Conservation (phyloP, 1,139 yeast species). For the Pichia sp. region DNA sequence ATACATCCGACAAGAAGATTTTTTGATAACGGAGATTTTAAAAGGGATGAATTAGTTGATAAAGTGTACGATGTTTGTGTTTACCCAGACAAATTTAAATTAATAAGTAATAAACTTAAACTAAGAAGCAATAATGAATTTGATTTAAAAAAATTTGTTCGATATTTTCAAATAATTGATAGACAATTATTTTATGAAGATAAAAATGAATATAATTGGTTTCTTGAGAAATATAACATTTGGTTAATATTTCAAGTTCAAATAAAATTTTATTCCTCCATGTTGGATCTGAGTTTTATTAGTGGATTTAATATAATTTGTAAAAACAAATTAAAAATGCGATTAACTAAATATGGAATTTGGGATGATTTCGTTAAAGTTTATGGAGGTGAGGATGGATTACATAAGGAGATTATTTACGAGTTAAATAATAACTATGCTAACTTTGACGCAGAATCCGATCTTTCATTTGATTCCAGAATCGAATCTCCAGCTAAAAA, state of each 20-base stretch:
- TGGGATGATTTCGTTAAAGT: constrained; percentile 4
- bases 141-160: constrained; percentile 3
- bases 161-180: constrained; percentile 2
- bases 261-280: constrained; percentile 3
- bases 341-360: not conserved
- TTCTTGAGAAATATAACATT: constrained; percentile 5
- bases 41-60: not conserved
- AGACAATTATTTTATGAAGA: constrained; percentile 1
- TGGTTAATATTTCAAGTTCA: constrained; percentile 13
- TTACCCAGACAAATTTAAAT: constrained; percentile 11
- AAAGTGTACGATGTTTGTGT: constrained; percentile 13
- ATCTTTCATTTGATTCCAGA: not conserved
- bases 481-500: too few relatives aligned
- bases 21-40: constrained; percentile 5
- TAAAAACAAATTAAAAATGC: not conserved
- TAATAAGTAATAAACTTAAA: not conserved
- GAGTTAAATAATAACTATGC: too few relatives aligned
- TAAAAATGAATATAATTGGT: not conserved
- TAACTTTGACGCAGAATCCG: too few relatives aligned
- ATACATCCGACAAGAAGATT: not conserved
- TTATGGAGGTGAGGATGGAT: constrained; percentile 3
- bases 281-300: constrained; percentile 11
- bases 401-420: too few relatives aligned
- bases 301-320: not conserved
- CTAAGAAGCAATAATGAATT: too few relatives aligned